A percentile compares a stretch with the other conserved stretches of the same genome.
These are phyloP conservation scores for Cladophialophora psammophila DNA, from an alignment of 2,329 filamentous ascomycete genomes.

Conservation along the genomic window DNA sequence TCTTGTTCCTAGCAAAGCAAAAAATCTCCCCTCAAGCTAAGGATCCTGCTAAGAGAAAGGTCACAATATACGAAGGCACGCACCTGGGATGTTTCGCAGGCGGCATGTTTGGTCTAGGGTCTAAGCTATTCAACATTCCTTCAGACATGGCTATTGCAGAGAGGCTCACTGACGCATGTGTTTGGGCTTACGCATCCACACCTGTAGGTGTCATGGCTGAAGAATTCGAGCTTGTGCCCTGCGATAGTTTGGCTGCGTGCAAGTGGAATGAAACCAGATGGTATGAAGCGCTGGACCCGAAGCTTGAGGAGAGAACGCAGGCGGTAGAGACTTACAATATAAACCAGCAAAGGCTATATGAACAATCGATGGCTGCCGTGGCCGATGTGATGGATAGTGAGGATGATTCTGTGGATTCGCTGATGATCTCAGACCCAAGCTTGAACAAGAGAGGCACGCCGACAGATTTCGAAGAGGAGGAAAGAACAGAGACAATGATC, in stretches of 20 bases:
- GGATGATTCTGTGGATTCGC: slow-evolving; percentile 5
- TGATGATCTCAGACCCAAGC: slow-evolving; percentile 10
- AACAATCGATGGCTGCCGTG: slow-evolving; percentile 15
- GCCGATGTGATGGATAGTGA: slow-evolving; percentile 2
- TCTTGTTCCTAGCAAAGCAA: slow-evolving; percentile 51
- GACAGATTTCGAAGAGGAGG: slow-evolving; percentile 36
- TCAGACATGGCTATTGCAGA: slow-evolving; percentile 63
- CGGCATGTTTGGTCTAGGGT: slow-evolving; percentile 68
- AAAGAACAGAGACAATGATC: slow-evolving; percentile 27
- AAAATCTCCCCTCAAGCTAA: slow-evolving; percentile 37
- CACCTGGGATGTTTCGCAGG: slow-evolving; percentile 68
- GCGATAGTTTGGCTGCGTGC: slow-evolving; percentile 54
- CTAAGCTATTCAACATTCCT: slow-evolving; percentile 63
- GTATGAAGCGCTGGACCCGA: slow-evolving; percentile 53
- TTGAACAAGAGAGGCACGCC: slow-evolving; percentile 41
- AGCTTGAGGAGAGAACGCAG: slow-evolving; percentile 38
- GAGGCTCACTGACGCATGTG: slow-evolving; percentile 66
- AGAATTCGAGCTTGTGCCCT: slow-evolving; percentile 61
- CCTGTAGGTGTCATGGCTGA: slow-evolving; percentile 69
- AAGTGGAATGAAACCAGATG: slow-evolving; percentile 63
- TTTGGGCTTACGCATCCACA: slow-evolving; percentile 67
- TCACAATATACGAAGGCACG: slow-evolving; percentile 61
- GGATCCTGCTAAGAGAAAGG: slow-evolving; percentile 28
- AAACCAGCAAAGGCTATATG: slow-evolving; percentile 36
- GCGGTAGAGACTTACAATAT: slow-evolving; percentile 37